These are phyloP conservation scores for Anacardium occidentale DNA, from an alignment of 345 rosid species.

Conservation along the genomic window DNA sequence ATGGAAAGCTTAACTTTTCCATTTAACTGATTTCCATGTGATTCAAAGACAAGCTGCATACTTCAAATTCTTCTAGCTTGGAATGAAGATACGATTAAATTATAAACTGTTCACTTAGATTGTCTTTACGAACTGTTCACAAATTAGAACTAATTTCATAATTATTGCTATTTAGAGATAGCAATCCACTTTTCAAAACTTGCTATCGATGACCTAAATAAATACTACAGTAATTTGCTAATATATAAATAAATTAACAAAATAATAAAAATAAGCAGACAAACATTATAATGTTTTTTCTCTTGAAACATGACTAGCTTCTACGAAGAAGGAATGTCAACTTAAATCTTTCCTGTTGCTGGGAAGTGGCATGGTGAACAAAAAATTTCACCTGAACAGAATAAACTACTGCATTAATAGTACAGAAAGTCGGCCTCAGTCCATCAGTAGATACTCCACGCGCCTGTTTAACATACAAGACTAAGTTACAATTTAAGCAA, in stretches of 20 bases:
- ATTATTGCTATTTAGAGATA: not conserved
- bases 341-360: slow-evolving; percentile 13
- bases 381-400: slow-evolving; percentile 67
- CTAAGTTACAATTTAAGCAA: slow-evolving; percentile 12
- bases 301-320: slow-evolving; percentile 17
- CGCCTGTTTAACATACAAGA: slow-evolving; percentile 48
- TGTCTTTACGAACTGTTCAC: not conserved
- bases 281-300: not conserved
- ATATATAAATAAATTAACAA: not conserved
- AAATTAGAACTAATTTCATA: not conserved
- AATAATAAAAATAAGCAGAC: slow-evolving; percentile 1
- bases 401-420: slow-evolving; percentile 71
- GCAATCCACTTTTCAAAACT: slow-evolving; percentile 10
- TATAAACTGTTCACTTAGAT: not conserved
- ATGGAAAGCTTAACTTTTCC: not conserved
- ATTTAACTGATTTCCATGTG: not conserved
- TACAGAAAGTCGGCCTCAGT: slow-evolving; percentile 74
- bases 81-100: not conserved
- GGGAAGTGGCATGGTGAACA: slow-evolving; percentile 15
- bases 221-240: not conserved
- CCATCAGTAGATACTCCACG: slow-evolving; percentile 85
- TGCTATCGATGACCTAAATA: not conserved
- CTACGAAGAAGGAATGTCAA: slow-evolving; percentile 20
- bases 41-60: not conserved
- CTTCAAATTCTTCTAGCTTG: not conserved